phyloP scores from a whole-genome alignment of 805 yeast species.

The Peterozyma xylosa region DNA sequence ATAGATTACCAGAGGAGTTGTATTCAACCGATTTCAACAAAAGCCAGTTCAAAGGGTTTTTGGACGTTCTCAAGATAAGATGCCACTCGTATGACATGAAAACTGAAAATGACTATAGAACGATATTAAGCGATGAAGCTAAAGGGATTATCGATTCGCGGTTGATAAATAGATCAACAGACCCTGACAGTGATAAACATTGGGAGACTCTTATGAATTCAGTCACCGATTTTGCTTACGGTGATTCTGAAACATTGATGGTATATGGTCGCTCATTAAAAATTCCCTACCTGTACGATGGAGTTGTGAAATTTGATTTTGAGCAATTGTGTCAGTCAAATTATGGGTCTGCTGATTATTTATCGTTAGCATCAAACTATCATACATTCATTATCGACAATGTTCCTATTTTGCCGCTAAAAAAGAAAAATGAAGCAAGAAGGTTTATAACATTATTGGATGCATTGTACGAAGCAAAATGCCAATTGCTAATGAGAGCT shows the following conservation, averaged over 20 bases:
- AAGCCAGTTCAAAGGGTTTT: conserved; percentile 49
- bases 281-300: conserved; percentile 35
- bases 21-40: conserved; percentile 60
- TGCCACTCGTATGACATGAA: conserved; percentile 60
- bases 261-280: conserved; percentile 51
- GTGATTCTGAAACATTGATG: conserved; percentile 21
- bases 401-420: conserved; percentile 51
- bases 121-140: conserved; percentile 19
- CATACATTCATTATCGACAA: conserved; percentile 50
- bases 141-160: conserved; percentile 16
- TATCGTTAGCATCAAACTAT: conserved; percentile 54
- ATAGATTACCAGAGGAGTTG: conserved; percentile 63
- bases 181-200: conserved; percentile 16
- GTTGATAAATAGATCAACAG: conserved; percentile 23
- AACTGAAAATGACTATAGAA: conserved; percentile 49
- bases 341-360: conserved; percentile 62
- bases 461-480: conserved; percentile 61
- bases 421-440: conserved; percentile 61
- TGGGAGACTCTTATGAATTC: conserved; percentile 28
- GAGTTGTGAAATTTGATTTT: conserved; percentile 43
- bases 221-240: conserved; percentile 8
- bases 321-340: conserved; percentile 46
- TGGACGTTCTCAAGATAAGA: conserved; percentile 45
- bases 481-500: conserved; percentile 47
- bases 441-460: conserved; percentile 60